Evolutionary conservation across 805 yeast genomes (phyloP).

Genomic region (Candida namnaoensis): DNA sequence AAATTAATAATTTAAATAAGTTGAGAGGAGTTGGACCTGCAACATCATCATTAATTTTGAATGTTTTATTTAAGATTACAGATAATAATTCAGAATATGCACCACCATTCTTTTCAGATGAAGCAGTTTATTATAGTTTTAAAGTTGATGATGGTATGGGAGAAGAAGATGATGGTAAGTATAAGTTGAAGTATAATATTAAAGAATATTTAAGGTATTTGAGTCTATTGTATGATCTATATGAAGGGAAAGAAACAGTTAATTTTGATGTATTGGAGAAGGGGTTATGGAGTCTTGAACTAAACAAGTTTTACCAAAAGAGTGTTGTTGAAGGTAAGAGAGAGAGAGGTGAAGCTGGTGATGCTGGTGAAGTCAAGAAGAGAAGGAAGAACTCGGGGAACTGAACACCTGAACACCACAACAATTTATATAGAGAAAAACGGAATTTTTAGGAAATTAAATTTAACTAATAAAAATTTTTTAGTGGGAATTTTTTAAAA

Average conservation of each 20-base stretch:
- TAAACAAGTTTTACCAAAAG: constrained; percentile 4
- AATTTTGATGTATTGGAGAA: constrained; percentile 11
- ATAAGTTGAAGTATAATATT: constrained; percentile 13
- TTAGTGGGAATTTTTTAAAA: too few relatives aligned
- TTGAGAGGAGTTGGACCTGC: constrained; percentile 20
- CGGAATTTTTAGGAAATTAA: too few relatives aligned
- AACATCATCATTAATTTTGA: constrained; percentile 14
- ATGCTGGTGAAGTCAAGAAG: neutral
- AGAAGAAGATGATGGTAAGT: neutral
- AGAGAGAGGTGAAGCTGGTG: neutral
- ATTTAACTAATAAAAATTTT: too few relatives aligned
- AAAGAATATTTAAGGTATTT: constrained; percentile 12
- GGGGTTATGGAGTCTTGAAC: constrained; percentile 14
- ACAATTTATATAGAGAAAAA: too few relatives aligned
- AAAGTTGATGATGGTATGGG: too few relatives aligned
- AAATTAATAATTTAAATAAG: too few relatives aligned
- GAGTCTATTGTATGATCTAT: constrained; percentile 5
- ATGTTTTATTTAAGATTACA: constrained; percentile 7
- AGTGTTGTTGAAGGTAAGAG: too few relatives aligned
- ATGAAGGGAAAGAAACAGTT: constrained; percentile 4
- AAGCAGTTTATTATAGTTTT: constrained; percentile 7
- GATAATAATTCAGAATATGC: constrained; percentile 8
- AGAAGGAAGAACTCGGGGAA: too few relatives aligned
- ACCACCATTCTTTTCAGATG: constrained; percentile 20
- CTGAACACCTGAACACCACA: too few relatives aligned